Evolutionary conservation across 225 moss, liverwort and hornwort genomes (phyloP).

Genomic region (Thuidium tamariscinum): DNA sequence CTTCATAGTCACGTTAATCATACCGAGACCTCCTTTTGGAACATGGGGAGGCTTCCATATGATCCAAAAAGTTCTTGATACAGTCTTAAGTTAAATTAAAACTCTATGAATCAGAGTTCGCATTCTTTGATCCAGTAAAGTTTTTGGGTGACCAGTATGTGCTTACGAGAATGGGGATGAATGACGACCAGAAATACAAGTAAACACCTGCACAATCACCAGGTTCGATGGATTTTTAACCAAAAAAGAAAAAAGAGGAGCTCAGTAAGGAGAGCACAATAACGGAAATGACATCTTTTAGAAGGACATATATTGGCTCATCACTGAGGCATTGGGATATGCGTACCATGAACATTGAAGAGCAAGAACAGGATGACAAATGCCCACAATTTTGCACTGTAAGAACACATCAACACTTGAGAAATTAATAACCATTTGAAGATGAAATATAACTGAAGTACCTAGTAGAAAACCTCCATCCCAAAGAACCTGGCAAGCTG

Average conservation of each 20-base stretch:
- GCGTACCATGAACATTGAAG: slow-evolving; percentile 29
- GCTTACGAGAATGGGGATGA: slow-evolving; percentile 25
- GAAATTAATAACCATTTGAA: not conserved
- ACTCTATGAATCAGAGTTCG: not conserved
- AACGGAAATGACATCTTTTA: not conserved
- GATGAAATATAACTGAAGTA: not conserved
- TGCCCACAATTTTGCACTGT: slow-evolving; percentile 17
- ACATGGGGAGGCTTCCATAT: not conserved
- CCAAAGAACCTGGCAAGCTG: not conserved
- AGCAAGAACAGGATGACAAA: slow-evolving; percentile 20
- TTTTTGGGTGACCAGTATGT: not conserved
- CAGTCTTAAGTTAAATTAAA: not conserved
- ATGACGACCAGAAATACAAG: slow-evolving; percentile 30
- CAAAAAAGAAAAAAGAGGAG: not conserved
- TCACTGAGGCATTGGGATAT: not conserved
- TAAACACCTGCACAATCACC: slow-evolving; percentile 12
- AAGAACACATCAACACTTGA: not conserved
- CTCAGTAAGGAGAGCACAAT: not conserved
- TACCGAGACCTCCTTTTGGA: not conserved
- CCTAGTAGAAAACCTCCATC: not conserved
- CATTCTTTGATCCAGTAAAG: not conserved
- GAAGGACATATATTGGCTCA: not conserved
- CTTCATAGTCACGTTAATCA: not conserved
- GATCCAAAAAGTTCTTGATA: not conserved
- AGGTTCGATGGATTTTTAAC: not conserved